Percentiles rank a stretch among this genome's conserved stretches.
Conservation (phyloP, 345 rosid species). For the Punica granatum region DNA sequence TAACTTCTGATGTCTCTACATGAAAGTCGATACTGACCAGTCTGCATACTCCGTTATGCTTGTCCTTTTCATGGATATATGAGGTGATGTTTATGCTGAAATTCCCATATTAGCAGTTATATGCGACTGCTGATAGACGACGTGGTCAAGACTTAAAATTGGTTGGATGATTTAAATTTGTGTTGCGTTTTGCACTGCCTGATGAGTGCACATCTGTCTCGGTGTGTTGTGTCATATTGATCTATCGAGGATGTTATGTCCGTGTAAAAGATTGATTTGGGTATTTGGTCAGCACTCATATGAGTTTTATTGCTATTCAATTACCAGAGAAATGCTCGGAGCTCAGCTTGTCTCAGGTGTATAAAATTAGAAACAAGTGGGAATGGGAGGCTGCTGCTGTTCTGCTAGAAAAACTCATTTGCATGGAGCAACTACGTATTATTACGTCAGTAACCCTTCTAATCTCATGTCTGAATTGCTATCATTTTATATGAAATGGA, state of each 20-base stretch:
- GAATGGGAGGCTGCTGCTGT: constrained; percentile 93
- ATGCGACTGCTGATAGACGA: neutral
- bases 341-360: constrained; percentile 13
- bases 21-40: neutral
- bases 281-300: neutral
- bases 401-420: constrained; percentile 73
- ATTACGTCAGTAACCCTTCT: constrained; percentile 47
- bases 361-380: constrained; percentile 20
- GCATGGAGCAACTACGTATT: constrained; percentile 71
- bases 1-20: neutral
- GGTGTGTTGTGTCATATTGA: no score
- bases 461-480: neutral
- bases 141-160: neutral
- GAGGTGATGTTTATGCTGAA: neutral
- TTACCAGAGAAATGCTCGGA: neutral
- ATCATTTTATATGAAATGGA: neutral
- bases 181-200: neutral
- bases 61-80: neutral
- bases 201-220: neutral
- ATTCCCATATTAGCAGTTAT: neutral
- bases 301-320: neutral
- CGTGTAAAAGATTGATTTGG: no score
- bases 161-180: no score
- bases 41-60: neutral
- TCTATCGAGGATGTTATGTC: no score